Conservation (phyloP, 2,329 filamentous ascomycete genomes). For the Colletotrichum magnum region DNA sequence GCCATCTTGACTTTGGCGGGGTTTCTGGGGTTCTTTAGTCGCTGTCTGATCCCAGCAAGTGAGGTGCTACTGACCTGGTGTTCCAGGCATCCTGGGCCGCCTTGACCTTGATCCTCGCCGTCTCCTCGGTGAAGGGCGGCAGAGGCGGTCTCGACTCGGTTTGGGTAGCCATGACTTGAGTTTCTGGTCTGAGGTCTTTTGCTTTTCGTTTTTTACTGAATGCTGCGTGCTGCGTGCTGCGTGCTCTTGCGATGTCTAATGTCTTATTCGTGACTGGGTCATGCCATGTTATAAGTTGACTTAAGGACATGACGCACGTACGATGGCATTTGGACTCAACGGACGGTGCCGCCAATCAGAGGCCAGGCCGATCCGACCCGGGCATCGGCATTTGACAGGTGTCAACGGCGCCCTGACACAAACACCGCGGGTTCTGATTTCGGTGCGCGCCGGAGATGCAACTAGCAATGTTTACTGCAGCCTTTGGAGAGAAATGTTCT, state of each 20-base stretch:
- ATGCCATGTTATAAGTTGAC: neutral
- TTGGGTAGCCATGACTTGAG: constrained; percentile 22
- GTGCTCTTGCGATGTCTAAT: neutral
- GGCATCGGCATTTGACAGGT: constrained; percentile 26
- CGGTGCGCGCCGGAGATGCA: neutral
- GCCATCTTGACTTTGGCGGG: constrained; percentile 76
- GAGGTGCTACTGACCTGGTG: constrained; percentile 67
- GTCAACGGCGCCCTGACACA: constrained; percentile 26
- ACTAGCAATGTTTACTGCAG: neutral
- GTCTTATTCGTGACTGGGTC: neutral
- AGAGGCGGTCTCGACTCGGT: constrained; percentile 56
- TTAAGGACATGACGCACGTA: constrained; percentile 4
- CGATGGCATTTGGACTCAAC: neutral
- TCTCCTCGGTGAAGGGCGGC: constrained; percentile 82
- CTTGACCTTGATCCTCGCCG: constrained; percentile 83
- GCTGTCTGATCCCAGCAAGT: neutral
- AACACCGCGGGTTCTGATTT: constrained; percentile 32
- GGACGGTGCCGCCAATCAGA: constrained; percentile 31
- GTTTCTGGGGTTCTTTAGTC: constrained; percentile 61
- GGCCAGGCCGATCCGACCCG: neutral
- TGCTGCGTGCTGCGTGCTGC: neutral
- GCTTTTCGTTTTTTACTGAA: neutral
- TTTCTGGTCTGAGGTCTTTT: neutral
- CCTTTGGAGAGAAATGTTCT: neutral
- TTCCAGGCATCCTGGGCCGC: constrained; percentile 89